Evolutionary conservation across 2,329 filamentous ascomycete genomes (phyloP).

Genomic region (Fusarium napiforme): DNA sequence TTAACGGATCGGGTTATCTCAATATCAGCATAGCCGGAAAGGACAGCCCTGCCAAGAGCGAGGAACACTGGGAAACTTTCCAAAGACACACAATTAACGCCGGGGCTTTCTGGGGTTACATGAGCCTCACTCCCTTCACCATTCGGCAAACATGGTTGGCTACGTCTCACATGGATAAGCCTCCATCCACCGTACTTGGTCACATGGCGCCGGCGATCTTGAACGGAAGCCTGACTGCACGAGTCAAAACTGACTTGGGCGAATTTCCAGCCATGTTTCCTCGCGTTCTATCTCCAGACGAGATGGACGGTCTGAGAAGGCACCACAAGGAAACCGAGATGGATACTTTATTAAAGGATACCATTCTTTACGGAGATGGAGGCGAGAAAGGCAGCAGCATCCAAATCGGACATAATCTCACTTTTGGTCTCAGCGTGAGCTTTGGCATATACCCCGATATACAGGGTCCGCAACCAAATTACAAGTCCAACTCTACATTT

Average conservation of each 20-base stretch:
- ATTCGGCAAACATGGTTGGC: accelerated
- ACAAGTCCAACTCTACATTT: not conserved
- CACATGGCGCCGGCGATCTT: not conserved
- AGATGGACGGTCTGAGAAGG: not conserved
- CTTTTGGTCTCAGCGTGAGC: not conserved
- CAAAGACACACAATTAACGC: accelerated
- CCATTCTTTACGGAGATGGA: not conserved
- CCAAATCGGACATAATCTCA: not conserved
- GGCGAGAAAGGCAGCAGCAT: not conserved
- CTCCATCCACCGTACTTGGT: accelerated
- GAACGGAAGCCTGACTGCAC: not conserved
- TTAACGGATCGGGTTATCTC: not conserved
- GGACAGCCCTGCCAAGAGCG: not conserved
- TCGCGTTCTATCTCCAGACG: accelerated
- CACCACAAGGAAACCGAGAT: not conserved
- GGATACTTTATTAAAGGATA: accelerated
- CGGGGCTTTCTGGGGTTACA: not conserved
- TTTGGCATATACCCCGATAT: not conserved
- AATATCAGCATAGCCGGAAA: not conserved
- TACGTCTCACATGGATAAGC: not conserved
- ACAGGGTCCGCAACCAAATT: not conserved
- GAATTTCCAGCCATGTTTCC: not conserved
- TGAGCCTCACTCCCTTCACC: not conserved
- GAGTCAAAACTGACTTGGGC: not conserved
- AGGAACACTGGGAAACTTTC: not conserved